Evolutionary conservation across 1,284 basidiomycete genomes (phyloP), one percentile per base, ranked within the genome.

Genomic region (Leccinum insolens): DNA sequence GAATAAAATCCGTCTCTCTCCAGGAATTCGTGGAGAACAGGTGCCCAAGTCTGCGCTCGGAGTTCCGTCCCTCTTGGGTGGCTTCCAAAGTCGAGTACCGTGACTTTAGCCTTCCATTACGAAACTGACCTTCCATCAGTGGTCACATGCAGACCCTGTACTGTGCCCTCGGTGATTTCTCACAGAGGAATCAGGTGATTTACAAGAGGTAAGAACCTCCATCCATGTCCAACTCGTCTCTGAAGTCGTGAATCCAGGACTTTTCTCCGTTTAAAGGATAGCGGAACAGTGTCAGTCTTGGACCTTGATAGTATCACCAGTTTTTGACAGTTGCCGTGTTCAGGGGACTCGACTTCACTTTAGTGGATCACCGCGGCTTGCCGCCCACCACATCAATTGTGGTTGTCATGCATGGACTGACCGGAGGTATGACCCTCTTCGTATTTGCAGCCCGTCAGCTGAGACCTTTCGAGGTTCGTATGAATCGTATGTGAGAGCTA

Each of bases 401-500:
- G 62, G 88, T 95, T 12, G 90, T 95, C 9, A 82, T 91, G 70
- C 96, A 98, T 74, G 95, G 95, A 20, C 82, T 97, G 60, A 95
- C 94, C 7, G 95, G 95, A 76, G 95, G 92, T 89, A 72, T 55
- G n/a, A 22, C 64, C 37, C 20, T 61, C 64, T 37, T 64, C 20
- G 22, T 63, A 62, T 37, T 41, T n/a, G 46, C 34, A 55, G 44
- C 34, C 46, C 28, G 41, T 70, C 41, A 28, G 28, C 34, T 74
- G 57, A 76, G 37, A 41, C 17, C 44, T 52, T 59, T 41, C 68
- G 71, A 94, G 92, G 95, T 34, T 95, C 93, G 14, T 88, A 96
- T 77, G 96, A 97, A 83, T 86, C 91, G 20, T 97, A 97, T 75
- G 93, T 98, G 57, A 84, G 95, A 69, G 89, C 93, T 34, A 84